Base-by-base conservation (phyloP, 225 moss, liverwort and hornwort species). In the Anthoceros angustus region DNA sequence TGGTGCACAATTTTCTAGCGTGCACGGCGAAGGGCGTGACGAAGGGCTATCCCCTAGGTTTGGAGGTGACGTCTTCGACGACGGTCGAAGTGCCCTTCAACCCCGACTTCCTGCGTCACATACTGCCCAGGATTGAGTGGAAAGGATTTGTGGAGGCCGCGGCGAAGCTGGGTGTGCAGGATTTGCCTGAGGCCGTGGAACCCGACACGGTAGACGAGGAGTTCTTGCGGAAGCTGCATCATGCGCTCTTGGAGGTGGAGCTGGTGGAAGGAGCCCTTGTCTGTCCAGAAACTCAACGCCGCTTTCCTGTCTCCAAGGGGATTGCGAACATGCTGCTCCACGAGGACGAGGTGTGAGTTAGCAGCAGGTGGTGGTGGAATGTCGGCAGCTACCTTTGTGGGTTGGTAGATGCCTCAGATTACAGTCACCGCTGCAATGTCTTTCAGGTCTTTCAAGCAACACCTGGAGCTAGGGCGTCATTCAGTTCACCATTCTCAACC, bases 1-100 rank as follows among this genome's bases (percentile, higher is more conserved):
- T 98, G 66, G 89, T 91, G 63, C 95, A 98, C 73, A 98, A 98
- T 69, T 89, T 98, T 91, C 76, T 98, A 12, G 82, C 95, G 23
- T 98, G 92, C 79, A 98, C 91, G 80, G 89, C 92, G 65, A 98
- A 87, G 79, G 95, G 95, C 41, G 92, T 92, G 43, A 84, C 81
- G 39, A 98, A 87, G 63, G 95, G 95, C 4, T 98, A 81, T 70
- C 95, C 92, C 16, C 67, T 98, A 62, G 79, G 72, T 9, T 80
- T 98, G 7, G 95, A 92, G 75, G 87, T 74, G 62, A 78, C 77
- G 20, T 78, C 78, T 40, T 62, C 89, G 50, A 87, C 88, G 55
- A 89, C 86, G 12, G 91, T 89, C 69, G 92, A 83, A 66, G 74
- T 88, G 25, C 91, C 83, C 63, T 74, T 98, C 68, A 98, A 98